Conservation (phyloP, 1,139 yeast species). For the Blastobotrys apis region DNA sequence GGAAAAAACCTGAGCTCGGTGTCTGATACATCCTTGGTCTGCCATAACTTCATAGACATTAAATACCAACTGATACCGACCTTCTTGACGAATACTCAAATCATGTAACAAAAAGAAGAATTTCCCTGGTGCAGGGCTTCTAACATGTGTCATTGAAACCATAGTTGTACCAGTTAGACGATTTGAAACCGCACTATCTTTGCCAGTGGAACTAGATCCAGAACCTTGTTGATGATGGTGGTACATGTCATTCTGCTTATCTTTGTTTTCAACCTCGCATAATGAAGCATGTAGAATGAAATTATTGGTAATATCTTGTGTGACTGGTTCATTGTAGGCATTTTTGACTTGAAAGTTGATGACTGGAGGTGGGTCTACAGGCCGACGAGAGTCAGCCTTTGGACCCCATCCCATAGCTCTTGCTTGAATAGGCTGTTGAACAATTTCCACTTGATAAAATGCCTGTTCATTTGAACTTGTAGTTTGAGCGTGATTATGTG, state of each 20-base stretch:
- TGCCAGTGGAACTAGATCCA: constrained; percentile 12
- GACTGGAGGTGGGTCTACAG: constrained; percentile 36
- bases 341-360: constrained; percentile 25
- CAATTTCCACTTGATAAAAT: constrained; percentile 22
- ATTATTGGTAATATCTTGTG: constrained; percentile 26
- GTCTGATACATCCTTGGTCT: constrained; percentile 20
- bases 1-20: constrained; percentile 28
- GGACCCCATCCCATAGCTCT: constrained; percentile 36
- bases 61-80: constrained; percentile 32
- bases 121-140: constrained; percentile 28
- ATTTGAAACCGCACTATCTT: constrained; percentile 15
- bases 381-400: constrained; percentile 34
- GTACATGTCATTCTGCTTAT: background rate
- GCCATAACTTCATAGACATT: constrained; percentile 31
- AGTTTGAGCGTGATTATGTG: background rate
- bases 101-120: constrained; percentile 35
- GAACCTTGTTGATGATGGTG: constrained; percentile 4
- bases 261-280: constrained; percentile 17
- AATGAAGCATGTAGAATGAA: constrained; percentile 33
- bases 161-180: constrained; percentile 29
- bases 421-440: constrained; percentile 34
- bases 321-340: constrained; percentile 20
- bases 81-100: constrained; percentile 36
- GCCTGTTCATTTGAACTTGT: background rate
- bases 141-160: constrained; percentile 27